Evolutionary conservation across 2,329 filamentous ascomycete genomes (phyloP), one percentile per base, ranked within the genome.

Genomic region (Colletotrichum zoysiae): DNA sequence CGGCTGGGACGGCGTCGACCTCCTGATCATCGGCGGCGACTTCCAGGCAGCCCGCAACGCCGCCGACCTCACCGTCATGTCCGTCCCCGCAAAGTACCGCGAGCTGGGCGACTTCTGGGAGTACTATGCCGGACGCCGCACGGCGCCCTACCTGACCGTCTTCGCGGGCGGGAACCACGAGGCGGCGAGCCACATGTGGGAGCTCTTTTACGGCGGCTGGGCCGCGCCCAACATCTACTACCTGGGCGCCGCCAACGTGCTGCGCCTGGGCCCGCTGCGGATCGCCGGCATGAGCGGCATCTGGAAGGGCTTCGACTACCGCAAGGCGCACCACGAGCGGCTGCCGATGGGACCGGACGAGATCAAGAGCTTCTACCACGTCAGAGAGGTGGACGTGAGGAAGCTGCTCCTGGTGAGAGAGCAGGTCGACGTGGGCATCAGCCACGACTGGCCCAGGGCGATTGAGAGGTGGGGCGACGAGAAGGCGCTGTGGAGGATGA

Each of bases 201-300:
- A 99, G 82, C 88, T 99, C 0, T 97, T 94, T 84, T 97, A 98
- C 79, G 96, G 96, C 63, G 96, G 96, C 62, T 99, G 96, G 96
- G 96, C 94, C 7, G 95, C 95, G 9, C 95, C 94, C 11, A 97
- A 96, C 76, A 98, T 99, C 74, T 99, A 98, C 85, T 99, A 98
- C 82, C 88, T 98, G 80, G 96, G 96, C 60, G 94, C 95, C 44
- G 94, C 96, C 71, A 98, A 97, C 78, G 91, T 99, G 11, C 80
- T 99, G 51, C 91, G 92, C 23, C 85, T 97, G 42, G 95, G 95
- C 0, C 92, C 93, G 1, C 83, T 99, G 60, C 91, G 96, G 30
- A 97, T 99, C 73, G 93, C 94, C 46, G 95, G 92, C 6, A 85
- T 98, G 80, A 96, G 94, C 65, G 96, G 96, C 7, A 99, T 99